phyloP scores from a whole-genome alignment of 176 grass and related monocot species.

The Aegilops sharonensis region DNA sequence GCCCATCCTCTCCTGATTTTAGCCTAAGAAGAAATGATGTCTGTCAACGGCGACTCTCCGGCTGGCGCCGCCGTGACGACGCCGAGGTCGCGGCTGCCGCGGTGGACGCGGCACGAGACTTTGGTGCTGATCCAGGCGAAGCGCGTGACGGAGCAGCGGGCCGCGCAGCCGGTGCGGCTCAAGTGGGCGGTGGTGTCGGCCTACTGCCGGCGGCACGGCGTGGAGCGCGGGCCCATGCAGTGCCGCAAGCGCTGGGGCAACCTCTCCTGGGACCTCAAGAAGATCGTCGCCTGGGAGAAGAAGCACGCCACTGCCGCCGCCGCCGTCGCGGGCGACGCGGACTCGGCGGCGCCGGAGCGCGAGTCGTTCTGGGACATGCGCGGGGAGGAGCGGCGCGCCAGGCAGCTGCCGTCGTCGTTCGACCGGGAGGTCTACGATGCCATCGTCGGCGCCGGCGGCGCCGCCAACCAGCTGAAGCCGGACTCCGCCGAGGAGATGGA shows the following conservation, averaged over 20 bases:
- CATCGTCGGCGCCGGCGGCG: conserved; percentile 9
- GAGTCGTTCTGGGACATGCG: conserved; percentile 72
- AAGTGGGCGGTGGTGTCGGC: conserved; percentile 67
- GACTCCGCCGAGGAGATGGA: conserved; percentile 36
- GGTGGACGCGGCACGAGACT: conserved; percentile 69
- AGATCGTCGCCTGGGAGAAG: conserved; percentile 50
- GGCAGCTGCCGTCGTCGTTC: conserved; percentile 52
- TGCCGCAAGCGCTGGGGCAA: conserved; percentile 69
- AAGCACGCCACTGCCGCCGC: not conserved
- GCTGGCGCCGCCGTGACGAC: not conserved
- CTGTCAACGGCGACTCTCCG: conserved; percentile 23
- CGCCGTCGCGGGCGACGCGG: not conserved
- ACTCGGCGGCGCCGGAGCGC: not conserved
- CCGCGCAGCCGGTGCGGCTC: conserved; percentile 29
- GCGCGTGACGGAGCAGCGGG: conserved; percentile 39
- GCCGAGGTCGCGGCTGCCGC: conserved; percentile 42
- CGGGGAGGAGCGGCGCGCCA: conserved; percentile 40
- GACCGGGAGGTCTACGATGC: conserved; percentile 53
- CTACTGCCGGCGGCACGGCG: conserved; percentile 58
- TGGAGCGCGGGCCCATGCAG: conserved; percentile 54
- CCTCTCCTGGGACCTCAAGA: conserved; percentile 66
- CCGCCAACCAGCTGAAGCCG: not conserved
- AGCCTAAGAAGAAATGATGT: conserved; percentile 4
- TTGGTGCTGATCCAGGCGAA: conserved; percentile 54
- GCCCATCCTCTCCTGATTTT: not conserved